Evolutionary conservation across 306 rosid species (phyloP).

Genomic region (Trichosanthes truncata): DNA sequence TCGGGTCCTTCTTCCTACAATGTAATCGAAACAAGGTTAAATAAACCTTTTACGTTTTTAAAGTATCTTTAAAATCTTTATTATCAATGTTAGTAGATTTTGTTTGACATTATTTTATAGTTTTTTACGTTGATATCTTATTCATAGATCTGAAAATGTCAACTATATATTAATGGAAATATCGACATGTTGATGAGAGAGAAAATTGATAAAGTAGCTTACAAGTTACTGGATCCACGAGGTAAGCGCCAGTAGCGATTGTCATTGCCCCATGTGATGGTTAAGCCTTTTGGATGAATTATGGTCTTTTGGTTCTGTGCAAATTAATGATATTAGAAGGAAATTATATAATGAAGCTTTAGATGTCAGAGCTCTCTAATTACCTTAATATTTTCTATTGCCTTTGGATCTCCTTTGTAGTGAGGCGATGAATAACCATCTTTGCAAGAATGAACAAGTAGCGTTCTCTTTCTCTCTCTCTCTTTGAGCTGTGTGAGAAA

Average conservation of each 20-base stretch:
- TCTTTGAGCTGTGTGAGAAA: not conserved
- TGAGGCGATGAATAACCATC: not conserved
- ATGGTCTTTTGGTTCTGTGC: not conserved
- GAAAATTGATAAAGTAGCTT: no score
- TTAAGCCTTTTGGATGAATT: not conserved
- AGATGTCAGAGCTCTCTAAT: not conserved
- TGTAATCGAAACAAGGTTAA: no score
- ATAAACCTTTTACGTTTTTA: no score
- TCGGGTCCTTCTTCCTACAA: not conserved
- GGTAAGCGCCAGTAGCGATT: not conserved
- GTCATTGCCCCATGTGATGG: slow-evolving; percentile 5
- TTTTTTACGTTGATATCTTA: no score
- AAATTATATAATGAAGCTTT: not conserved
- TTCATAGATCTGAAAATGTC: no score
- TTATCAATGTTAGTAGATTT: no score
- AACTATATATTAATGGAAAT: no score
- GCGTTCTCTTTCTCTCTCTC: not conserved
- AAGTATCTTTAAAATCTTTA: no score
- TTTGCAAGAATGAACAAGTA: not conserved
- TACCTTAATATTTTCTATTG: not conserved
- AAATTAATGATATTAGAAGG: not conserved
- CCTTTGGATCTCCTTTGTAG: not conserved
- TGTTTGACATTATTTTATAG: no score
- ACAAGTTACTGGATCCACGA: not conserved
- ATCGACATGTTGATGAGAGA: no score